Evolutionary conservation across 148 eudicot genomes (phyloP).

Genomic region (Fagopyrum homotropicum): DNA sequence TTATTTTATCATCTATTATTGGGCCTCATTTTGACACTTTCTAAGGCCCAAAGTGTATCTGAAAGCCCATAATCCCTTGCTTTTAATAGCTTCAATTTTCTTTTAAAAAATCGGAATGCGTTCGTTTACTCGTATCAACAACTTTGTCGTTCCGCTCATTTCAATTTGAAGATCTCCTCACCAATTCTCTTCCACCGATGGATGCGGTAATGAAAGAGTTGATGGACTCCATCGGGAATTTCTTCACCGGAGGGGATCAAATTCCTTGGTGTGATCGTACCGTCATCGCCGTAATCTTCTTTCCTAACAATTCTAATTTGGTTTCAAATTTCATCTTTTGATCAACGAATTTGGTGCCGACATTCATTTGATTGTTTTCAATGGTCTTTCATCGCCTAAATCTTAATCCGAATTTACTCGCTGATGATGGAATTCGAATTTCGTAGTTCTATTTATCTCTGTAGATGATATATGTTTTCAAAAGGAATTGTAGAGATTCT

Average conservation of each 20-base stretch:
- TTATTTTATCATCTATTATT: background rate
- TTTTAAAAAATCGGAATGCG: background rate
- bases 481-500: too few species aligned
- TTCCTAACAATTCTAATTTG: background rate
- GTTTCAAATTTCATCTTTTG: background rate
- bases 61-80: background rate
- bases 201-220: conserved; percentile 38
- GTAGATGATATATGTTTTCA: too few species aligned
- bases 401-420: background rate
- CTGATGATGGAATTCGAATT: background rate
- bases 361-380: conserved; percentile 1
- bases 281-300: conserved; percentile 39
- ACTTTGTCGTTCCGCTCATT: background rate
- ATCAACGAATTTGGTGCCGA: background rate
- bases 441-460: too few species aligned
- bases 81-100: background rate
- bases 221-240: conserved; percentile 57
- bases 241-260: conserved; percentile 68
- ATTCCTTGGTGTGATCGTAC: conserved; percentile 70
- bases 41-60: background rate
- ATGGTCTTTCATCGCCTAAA: background rate
- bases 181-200: conserved; percentile 13
- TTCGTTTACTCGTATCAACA: background rate
- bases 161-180: background rate
- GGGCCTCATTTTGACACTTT: background rate